phyloP scores from a whole-genome alignment of 768 basidiomycete species.

The Clavaria fumosa region DNA sequence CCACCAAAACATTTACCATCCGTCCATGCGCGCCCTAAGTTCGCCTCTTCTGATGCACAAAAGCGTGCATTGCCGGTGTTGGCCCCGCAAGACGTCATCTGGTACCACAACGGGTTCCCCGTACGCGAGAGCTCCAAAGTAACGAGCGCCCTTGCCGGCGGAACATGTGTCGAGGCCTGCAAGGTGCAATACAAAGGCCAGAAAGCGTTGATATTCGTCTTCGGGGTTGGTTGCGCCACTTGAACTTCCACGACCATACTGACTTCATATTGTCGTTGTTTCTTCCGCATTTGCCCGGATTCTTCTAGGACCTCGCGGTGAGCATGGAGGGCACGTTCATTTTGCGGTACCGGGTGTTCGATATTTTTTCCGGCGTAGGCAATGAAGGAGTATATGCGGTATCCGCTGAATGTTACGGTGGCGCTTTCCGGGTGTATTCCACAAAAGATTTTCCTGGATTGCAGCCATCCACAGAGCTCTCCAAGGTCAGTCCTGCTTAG shows the following conservation, averaged over 20 bases:
- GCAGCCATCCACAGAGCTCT: not conserved
- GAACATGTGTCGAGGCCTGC: conserved; percentile 41
- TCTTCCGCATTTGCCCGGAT: no score
- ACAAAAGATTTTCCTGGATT: conserved; percentile 60
- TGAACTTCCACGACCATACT: not conserved
- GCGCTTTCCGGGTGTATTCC: conserved; percentile 46
- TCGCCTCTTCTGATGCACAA: no score
- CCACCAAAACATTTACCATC: no score
- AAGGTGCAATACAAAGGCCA: conserved; percentile 38
- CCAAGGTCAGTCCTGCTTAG: not conserved
- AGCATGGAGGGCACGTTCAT: conserved; percentile 52
- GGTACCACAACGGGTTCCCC: conserved; percentile 8
- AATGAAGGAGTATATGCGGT: conserved; percentile 16
- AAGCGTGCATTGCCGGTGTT: no score
- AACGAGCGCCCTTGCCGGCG: conserved; percentile 40
- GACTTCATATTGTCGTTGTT: not conserved
- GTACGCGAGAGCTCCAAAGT: conserved; percentile 29
- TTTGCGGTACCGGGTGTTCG: conserved; percentile 49
- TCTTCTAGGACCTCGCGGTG: conserved; percentile 50
- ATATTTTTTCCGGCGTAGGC: conserved; percentile 30
- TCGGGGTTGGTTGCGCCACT: conserved; percentile 29
- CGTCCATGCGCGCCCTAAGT: no score
- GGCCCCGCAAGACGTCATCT: conserved; percentile 8
- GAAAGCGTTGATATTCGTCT: conserved; percentile 44
- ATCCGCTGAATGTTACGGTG: conserved; percentile 50